Evolutionary conservation across 2,329 filamentous ascomycete species (phyloP).

Genomic region (Emergomyces africanus): DNA sequence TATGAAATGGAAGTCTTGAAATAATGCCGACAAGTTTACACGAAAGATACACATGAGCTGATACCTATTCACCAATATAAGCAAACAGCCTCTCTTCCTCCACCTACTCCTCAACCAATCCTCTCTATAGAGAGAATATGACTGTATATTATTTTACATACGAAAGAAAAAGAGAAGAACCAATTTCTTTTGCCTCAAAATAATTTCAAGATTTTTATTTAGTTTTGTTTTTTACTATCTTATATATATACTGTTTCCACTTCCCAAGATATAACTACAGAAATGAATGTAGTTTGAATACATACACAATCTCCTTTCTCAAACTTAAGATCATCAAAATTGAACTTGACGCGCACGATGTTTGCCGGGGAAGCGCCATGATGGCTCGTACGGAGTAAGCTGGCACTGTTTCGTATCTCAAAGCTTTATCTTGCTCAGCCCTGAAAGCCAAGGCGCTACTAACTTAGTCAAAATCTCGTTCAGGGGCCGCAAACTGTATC

Average conservation of each 20-base stretch:
- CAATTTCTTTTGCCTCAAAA: background rate
- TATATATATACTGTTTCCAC: background rate
- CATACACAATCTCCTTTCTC: background rate
- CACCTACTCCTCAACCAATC: background rate
- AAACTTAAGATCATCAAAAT: background rate
- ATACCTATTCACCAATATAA: background rate
- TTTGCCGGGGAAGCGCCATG: too few relatives aligned
- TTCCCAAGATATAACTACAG: background rate
- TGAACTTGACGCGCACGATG: background rate
- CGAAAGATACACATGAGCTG: background rate
- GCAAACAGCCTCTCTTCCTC: background rate
- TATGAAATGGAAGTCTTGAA: conserved; percentile 12
- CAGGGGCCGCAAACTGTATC: background rate
- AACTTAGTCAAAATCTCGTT: background rate
- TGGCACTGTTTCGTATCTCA: background rate
- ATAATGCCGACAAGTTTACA: background rate
- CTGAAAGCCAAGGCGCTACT: background rate
- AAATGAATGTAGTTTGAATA: background rate
- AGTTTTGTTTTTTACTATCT: background rate
- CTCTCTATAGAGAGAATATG: background rate
- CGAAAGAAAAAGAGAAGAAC: background rate
- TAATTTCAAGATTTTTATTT: background rate
- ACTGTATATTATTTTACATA: background rate
- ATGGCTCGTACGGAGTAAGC: too few relatives aligned
- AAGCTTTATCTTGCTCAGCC: background rate